Evolutionary conservation across 345 rosid genomes (phyloP), one percentile per base, ranked within the genome.

Genomic region (Erodium maritimum): DNA sequence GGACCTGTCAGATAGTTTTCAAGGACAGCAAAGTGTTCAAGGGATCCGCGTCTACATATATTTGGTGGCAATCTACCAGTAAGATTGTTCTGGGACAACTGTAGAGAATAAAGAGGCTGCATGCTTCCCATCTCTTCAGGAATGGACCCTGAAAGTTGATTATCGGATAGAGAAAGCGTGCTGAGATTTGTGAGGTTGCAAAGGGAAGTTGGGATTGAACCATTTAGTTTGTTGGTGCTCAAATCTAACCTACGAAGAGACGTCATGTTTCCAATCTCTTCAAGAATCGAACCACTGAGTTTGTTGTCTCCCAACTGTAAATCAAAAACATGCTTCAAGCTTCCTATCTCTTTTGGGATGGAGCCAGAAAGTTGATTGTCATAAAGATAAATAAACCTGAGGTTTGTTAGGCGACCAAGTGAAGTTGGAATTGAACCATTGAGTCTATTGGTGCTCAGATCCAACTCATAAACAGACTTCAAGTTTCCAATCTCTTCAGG

Each of bases 111-210:
- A 14, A 69, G 24, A 0, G 34, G 52, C 8, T 14, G 21, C 1
- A 69, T 57, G 19, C 11, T 60, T 6, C 29, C 57, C 0, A 69
- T 56, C 21, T 60, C 64, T 10, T 37, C 12, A 17, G 71, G 75
- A 56, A 77, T 53, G 17, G 62, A 9, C 8, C 77, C 73, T 0
- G 71, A 65, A 22, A 73, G 57, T 18, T 50, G 18, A 59, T 73
- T 77, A 0, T 21, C 50, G 0, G 24, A 5, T 0, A 1, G 23
- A 59, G 3, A 50, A 74, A 23, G 4, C 51, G 0, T 2, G 1
- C 56, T 17, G 66, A 23, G 16, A 57, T 17, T 11, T 48, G 61
- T 3, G 63, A 1, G 0, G 71, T 59, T 19, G 55, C 3, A 0
- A 69, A 66, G 7, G 5, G 25, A 1, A 23, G 3, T 11, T 1